These are phyloP conservation scores for Cyclotella sp. DNA, from an alignment of 108 stramenopile species.

Conservation along the genomic window DNA sequence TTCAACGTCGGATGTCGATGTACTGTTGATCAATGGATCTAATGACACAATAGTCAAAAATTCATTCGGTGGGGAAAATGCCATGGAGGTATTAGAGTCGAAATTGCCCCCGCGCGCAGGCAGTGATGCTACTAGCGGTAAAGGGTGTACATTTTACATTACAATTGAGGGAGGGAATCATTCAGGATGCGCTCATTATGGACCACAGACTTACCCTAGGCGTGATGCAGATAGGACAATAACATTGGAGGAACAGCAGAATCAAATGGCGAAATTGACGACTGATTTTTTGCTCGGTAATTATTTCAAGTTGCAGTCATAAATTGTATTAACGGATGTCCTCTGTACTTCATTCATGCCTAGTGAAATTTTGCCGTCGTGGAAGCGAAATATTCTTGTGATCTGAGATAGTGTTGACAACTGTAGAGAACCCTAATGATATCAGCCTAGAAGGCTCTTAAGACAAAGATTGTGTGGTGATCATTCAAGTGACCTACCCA, in stretches of 20 bases:
- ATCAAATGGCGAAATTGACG: constrained; percentile 35
- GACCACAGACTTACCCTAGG: constrained; percentile 50
- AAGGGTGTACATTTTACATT: constrained; percentile 25
- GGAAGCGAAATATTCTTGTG: too few species aligned
- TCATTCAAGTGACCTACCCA: too few species aligned
- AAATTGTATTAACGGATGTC: background rate
- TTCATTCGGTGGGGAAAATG: constrained; percentile 16
- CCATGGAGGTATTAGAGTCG: constrained; percentile 14
- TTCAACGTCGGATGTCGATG: constrained; percentile 21
- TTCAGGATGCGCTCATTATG: constrained; percentile 53
- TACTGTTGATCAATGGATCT: constrained; percentile 43
- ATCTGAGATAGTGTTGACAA: too few species aligned
- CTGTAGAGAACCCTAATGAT: too few species aligned
- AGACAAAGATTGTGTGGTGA: too few species aligned
- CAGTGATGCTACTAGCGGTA: background rate
- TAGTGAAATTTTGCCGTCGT: background rate
- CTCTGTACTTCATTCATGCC: background rate
- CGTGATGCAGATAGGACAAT: constrained; percentile 48
- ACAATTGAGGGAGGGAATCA: constrained; percentile 57
- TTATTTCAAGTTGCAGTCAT: background rate
- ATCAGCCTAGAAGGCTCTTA: too few species aligned
- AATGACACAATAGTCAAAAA: constrained; percentile 33
- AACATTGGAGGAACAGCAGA: constrained; percentile 55
- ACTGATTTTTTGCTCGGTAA: constrained; percentile 45
- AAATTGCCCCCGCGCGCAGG: constrained; percentile 36